phyloP scores from a whole-genome alignment of 768 basidiomycete species.

The Terana coerulea region DNA sequence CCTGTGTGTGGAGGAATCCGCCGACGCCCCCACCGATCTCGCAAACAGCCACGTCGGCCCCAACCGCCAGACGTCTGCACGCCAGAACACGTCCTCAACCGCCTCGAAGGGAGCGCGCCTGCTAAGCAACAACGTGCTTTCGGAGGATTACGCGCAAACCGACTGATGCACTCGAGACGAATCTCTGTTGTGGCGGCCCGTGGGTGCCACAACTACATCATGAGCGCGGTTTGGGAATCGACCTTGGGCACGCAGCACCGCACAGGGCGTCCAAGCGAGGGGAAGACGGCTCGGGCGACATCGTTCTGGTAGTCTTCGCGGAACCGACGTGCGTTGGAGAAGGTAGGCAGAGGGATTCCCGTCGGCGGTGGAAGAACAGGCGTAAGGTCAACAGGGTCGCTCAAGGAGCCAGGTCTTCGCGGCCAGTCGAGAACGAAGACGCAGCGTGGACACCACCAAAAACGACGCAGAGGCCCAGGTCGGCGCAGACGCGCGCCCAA shows the following conservation, averaged over 20 bases:
- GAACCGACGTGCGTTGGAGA: not conserved
- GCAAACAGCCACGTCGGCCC: conserved; percentile 8
- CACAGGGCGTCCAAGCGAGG: not conserved
- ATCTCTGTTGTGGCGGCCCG: conserved; percentile 52
- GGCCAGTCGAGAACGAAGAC: conserved; percentile 11
- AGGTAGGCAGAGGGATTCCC: conserved; percentile 8
- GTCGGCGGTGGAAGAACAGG: conserved; percentile 25
- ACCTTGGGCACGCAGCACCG: not conserved
- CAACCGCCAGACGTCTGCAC: conserved; percentile 10
- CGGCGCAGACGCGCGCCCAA: conserved; percentile 25
- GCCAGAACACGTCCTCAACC: conserved; percentile 11
- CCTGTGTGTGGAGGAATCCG: conserved; percentile 14
- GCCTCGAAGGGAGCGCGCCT: conserved; percentile 8
- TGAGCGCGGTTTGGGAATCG: not conserved
- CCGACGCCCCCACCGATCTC: conserved; percentile 11
- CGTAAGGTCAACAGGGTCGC: conserved; percentile 10
- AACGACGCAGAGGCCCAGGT: conserved; percentile 7
- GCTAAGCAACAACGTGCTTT: conserved; percentile 1
- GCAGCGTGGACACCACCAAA: conserved; percentile 1
- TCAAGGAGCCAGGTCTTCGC: conserved; percentile 32
- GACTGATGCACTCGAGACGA: conserved; percentile 47
- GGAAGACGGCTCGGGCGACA: not conserved
- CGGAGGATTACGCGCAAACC: conserved; percentile 12
- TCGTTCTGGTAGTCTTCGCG: not conserved
- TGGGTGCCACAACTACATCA: conserved; percentile 28